These are phyloP conservation scores for Wickerhamiella kazuoi DNA, from an alignment of 805 yeast species.

Conservation along the genomic window DNA sequence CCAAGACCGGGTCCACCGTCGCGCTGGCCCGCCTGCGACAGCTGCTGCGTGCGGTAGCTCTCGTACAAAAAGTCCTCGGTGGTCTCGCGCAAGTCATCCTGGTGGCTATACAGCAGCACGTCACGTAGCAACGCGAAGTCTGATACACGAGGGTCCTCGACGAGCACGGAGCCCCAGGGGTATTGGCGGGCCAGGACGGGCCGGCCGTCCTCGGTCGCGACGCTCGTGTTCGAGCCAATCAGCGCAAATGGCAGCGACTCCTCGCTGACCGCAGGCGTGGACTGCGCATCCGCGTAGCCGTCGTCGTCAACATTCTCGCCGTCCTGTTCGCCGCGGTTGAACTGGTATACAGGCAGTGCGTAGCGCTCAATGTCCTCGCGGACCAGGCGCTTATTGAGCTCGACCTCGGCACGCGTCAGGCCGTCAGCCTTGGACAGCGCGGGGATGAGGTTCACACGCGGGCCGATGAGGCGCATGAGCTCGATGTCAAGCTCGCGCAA, in stretches of 20 bases:
- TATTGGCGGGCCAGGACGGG: constrained; percentile 32
- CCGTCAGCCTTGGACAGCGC: constrained; percentile 76
- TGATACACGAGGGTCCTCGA: constrained; percentile 57
- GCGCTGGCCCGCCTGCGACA: constrained; percentile 35
- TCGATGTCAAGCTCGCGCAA: constrained; percentile 56
- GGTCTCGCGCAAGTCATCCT: constrained; percentile 72
- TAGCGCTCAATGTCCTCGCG: constrained; percentile 55
- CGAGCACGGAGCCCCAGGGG: constrained; percentile 42
- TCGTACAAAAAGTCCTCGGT: constrained; percentile 81
- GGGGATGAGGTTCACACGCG: constrained; percentile 71
- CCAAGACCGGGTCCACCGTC: not conserved
- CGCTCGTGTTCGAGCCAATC: constrained; percentile 27
- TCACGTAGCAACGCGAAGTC: constrained; percentile 71
- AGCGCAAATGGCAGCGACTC: constrained; percentile 49
- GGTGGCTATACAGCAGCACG: constrained; percentile 62
- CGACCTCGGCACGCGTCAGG: constrained; percentile 58
- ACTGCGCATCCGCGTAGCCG: constrained; percentile 37
- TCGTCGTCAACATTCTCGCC: constrained; percentile 35
- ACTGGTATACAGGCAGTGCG: constrained; percentile 55
- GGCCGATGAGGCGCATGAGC: constrained; percentile 60
- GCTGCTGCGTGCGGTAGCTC: constrained; percentile 73
- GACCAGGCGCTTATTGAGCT: constrained; percentile 55
- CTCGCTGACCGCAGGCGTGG: constrained; percentile 27
- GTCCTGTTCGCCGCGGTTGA: constrained; percentile 41
- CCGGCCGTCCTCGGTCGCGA: constrained; percentile 22